Percentiles rank a stretch among this genome's conserved stretches.
phyloP scores from a whole-genome alignment of 1,139 yeast genomes.

The Oligophagozyma castellii region DNA sequence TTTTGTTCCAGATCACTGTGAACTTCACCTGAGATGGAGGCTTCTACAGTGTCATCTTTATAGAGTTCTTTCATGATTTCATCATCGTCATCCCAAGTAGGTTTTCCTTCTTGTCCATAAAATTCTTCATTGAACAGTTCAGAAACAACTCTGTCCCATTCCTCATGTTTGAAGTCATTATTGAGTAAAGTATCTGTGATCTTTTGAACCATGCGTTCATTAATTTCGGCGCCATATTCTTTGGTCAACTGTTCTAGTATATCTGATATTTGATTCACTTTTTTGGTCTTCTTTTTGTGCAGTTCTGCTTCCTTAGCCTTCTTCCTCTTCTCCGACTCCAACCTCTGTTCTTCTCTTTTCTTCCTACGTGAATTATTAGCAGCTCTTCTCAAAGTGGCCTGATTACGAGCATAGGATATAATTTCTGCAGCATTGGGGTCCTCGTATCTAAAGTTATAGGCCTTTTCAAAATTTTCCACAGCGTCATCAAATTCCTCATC shows the following conservation, averaged over 20 bases:
- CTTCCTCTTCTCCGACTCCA: constrained; percentile 38
- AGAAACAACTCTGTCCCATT: constrained; percentile 84
- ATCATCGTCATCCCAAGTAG: constrained; percentile 41
- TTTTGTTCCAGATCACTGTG: constrained; percentile 19
- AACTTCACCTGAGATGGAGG: constrained; percentile 9
- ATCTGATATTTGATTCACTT: constrained; percentile 65
- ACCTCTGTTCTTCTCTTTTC: constrained; percentile 61
- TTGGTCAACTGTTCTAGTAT: constrained; percentile 64
- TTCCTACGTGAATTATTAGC: constrained; percentile 64
- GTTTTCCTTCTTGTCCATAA: constrained; percentile 46
- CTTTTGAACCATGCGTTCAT: constrained; percentile 40
- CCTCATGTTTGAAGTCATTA: constrained; percentile 81
- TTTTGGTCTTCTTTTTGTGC: constrained; percentile 59
- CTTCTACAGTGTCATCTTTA: constrained; percentile 14
- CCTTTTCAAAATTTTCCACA: constrained; percentile 80
- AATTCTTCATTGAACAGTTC: constrained; percentile 76
- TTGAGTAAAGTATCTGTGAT: constrained; percentile 65
- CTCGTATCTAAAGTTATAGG: constrained; percentile 89
- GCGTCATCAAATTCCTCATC: constrained; percentile 88
- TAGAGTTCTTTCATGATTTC: constrained; percentile 30
- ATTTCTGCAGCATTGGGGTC: constrained; percentile 86
- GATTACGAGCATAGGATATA: constrained; percentile 92
- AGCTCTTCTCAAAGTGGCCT: constrained; percentile 79
- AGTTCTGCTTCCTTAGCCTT: constrained; percentile 46
- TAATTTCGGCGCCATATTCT: constrained; percentile 71